Conservation (phyloP, 208 protist genomes). For the Kentomonas sorsogonicus region DNA sequence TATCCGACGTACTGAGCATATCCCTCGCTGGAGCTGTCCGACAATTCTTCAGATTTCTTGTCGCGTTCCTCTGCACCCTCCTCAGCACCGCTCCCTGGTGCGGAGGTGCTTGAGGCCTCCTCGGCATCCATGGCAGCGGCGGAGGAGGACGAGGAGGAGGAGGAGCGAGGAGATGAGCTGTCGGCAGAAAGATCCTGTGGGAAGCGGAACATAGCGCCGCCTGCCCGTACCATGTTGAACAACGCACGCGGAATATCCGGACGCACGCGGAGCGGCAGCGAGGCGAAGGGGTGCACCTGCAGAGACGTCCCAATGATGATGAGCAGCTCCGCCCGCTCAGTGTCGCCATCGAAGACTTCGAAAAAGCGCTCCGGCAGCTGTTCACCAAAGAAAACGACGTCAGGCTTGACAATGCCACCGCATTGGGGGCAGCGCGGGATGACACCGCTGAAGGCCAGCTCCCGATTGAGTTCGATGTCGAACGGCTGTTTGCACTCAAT, state of each 20-base stretch:
- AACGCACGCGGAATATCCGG: slow-evolving; percentile 78
- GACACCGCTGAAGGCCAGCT: slow-evolving; percentile 29
- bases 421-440: slow-evolving; percentile 62
- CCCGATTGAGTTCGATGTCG: slow-evolving; percentile 27
- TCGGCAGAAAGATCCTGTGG: slow-evolving; percentile 25
- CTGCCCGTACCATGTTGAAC: slow-evolving; percentile 85
- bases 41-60: slow-evolving; percentile 6
- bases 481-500: slow-evolving; percentile 66
- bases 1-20: slow-evolving; percentile 39
- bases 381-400: slow-evolving; percentile 97
- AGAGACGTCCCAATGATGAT: slow-evolving; percentile 95
- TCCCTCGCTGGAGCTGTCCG: slow-evolving; percentile 48
- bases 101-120: no score
- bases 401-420: slow-evolving; percentile 90
- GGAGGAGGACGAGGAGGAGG: background rate
- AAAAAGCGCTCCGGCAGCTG: slow-evolving; percentile 87
- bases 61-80: background rate
- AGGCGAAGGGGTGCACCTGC: slow-evolving; percentile 91
- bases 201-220: slow-evolving; percentile 66
- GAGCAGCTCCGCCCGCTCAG: slow-evolving; percentile 75
- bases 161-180: no score
- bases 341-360: slow-evolving; percentile 51
- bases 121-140: background rate
- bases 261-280: slow-evolving; percentile 52
- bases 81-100: background rate